Evolutionary conservation across 2,329 filamentous ascomycete species (phyloP).

Genomic region (Neoarthrinium moseri): DNA sequence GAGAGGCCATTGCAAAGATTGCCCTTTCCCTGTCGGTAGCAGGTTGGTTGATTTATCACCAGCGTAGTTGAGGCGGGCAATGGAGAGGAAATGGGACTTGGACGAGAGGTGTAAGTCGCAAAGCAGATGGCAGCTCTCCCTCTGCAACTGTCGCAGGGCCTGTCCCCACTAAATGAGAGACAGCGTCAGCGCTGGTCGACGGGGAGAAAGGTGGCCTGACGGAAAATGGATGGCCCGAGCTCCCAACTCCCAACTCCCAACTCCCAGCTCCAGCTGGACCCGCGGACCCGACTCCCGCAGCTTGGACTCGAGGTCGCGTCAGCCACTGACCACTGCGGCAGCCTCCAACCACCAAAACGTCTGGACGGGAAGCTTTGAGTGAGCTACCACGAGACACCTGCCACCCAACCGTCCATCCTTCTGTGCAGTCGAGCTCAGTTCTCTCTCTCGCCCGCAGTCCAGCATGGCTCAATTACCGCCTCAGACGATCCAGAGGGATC

Average conservation of each 20-base stretch:
- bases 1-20: slow-evolving; percentile 36
- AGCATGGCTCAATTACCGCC: slow-evolving; percentile 80
- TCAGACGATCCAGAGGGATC: slow-evolving; percentile 98
- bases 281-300: not conserved
- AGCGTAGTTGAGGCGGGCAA: not conserved
- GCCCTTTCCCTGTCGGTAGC: not conserved
- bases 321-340: too few species aligned
- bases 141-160: too few species aligned
- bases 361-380: not conserved
- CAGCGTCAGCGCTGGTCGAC: not conserved
- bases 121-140: not conserved
- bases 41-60: not conserved
- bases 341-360: not conserved
- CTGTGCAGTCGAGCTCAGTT: not conserved
- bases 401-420: not conserved
- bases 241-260: not conserved
- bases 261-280: not conserved
- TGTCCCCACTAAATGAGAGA: not conserved
- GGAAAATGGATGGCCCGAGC: slow-evolving; percentile 5
- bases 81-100: not conserved
- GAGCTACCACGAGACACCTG: not conserved
- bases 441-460: slow-evolving; percentile 11
- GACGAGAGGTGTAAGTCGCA: not conserved
- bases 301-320: too few species aligned
- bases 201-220: slow-evolving; percentile 10